phyloP scores from a whole-genome alignment of 257 asterid species.

The Gardenia jasminoides region DNA sequence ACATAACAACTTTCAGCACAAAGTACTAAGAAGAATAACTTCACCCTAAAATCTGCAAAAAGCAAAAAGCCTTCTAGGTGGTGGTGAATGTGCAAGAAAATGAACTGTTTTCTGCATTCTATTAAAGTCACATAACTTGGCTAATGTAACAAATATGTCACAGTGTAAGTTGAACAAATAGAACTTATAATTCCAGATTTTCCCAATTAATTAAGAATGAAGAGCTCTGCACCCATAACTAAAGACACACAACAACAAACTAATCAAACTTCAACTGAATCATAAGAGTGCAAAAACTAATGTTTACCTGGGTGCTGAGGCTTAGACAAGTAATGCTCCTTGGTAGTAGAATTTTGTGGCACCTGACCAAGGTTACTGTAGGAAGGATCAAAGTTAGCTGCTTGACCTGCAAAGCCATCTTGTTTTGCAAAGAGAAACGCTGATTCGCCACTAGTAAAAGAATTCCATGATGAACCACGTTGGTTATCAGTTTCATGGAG shows the following conservation, averaged over 20 bases:
- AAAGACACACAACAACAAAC: neutral
- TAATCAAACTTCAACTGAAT: neutral
- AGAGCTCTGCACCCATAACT: neutral
- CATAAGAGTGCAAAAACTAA: no score
- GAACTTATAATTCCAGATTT: neutral
- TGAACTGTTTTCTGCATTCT: neutral
- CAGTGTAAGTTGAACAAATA: neutral
- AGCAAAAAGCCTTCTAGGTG: neutral
- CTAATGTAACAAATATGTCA: neutral
- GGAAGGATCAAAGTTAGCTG: slow-evolving; percentile 38
- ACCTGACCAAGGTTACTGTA: slow-evolving; percentile 24
- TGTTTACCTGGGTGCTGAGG: slow-evolving; percentile 68
- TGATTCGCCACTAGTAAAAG: slow-evolving; percentile 56
- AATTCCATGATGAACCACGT: slow-evolving; percentile 71
- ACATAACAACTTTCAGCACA: neutral
- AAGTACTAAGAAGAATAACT: neutral
- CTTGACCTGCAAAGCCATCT: slow-evolving; percentile 52
- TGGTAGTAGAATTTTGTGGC: slow-evolving; percentile 34
- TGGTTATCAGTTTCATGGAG: slow-evolving; percentile 54
- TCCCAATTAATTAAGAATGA: neutral
- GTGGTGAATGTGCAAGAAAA: neutral
- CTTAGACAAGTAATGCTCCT: slow-evolving; percentile 57
- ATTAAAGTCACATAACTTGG: neutral
- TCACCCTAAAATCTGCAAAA: neutral
- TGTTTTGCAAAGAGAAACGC: slow-evolving; percentile 52